Evolutionary conservation across 345 rosid genomes (phyloP).

Genomic region (Linum trigynum): DNA sequence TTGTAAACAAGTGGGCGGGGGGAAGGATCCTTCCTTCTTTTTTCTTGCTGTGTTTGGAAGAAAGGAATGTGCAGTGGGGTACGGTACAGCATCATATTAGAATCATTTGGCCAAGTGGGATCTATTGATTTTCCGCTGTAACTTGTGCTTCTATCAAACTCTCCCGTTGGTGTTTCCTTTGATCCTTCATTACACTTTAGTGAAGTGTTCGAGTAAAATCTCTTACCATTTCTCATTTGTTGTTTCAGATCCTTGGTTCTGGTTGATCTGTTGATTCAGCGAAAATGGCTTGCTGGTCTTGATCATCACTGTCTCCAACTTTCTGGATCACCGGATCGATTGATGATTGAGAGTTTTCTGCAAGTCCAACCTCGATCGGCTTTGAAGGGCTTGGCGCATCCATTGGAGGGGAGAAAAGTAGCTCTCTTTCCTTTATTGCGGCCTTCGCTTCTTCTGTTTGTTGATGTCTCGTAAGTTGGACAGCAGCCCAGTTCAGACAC

Average conservation of each 20-base stretch:
- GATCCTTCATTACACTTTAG: background rate
- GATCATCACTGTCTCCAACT: conserved; percentile 7
- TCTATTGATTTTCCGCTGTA: background rate
- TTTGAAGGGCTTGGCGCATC: conserved; percentile 33
- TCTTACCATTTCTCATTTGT: background rate
- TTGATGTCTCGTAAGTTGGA: conserved; percentile 85
- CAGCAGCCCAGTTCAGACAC: conserved; percentile 86
- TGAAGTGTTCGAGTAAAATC: background rate
- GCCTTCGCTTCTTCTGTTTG: conserved; percentile 38
- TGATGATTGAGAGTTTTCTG: conserved; percentile 36
- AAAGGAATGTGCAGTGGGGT: background rate
- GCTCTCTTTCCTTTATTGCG: conserved; percentile 31
- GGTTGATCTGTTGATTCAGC: background rate
- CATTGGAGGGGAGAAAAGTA: conserved; percentile 30
- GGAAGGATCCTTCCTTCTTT: background rate
- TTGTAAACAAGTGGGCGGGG: conserved; percentile 3
- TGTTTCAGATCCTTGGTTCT: conserved; percentile 19
- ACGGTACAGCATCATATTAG: background rate
- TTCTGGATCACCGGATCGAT: conserved; percentile 13
- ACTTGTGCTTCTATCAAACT: background rate
- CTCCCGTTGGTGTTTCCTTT: background rate
- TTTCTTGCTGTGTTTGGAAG: background rate
- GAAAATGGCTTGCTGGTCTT: conserved; percentile 24
- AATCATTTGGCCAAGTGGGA: background rate
- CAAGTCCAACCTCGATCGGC: conserved; percentile 18